Evolutionary conservation across 2,329 filamentous ascomycete species (phyloP), one percentile per base, ranked within the genome.

Genomic region (Cryphonectria parasitica): DNA sequence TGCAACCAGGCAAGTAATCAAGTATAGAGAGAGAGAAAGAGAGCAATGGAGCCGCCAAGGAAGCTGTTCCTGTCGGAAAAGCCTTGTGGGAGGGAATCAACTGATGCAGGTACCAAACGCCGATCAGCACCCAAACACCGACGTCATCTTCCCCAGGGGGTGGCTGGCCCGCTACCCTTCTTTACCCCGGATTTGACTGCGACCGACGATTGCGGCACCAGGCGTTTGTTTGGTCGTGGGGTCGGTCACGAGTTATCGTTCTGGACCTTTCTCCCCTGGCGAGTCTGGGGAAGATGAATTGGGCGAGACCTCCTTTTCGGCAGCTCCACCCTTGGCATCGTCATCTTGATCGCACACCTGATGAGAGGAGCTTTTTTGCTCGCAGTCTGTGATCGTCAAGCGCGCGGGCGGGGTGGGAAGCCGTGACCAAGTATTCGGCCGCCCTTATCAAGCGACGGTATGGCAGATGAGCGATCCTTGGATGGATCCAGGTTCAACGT

Each of bases 1-100:
- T 28, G n/a, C n/a, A 28, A 17, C 52, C n/a, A 6, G 52, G 13
- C 11, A 17, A 28, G 11, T 2, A 56, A 28, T 8, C 45, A 52
- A n/a, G 22, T 52, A n/a, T 49, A 11, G 49, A 13, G 45, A 22
- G 49, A n/a, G n/a, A 22, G 11, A n/a, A 11, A 13, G n/a, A 13
- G 52, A 54, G 13, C 25, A 13, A 54, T 13, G n/a, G 25, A 6
- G 13, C 28, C 8, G 54, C 54, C 54, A 31, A 58, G 54, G 54
- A 58, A 31, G 54, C 54, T 58, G 54, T 58, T 58, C 54, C 54
- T 58, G 54, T 31, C 54, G 31, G 52, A 49, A 49, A 49, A 56
- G 25, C 52, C 52, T 8, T 31, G 15, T 13, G 25, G 13, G 54
- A 34, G 13, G 31, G 15, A 49, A 49, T 49, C 7, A 58, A 58